phyloP scores from a whole-genome alignment of 768 basidiomycete species.

The Mycena metata region DNA sequence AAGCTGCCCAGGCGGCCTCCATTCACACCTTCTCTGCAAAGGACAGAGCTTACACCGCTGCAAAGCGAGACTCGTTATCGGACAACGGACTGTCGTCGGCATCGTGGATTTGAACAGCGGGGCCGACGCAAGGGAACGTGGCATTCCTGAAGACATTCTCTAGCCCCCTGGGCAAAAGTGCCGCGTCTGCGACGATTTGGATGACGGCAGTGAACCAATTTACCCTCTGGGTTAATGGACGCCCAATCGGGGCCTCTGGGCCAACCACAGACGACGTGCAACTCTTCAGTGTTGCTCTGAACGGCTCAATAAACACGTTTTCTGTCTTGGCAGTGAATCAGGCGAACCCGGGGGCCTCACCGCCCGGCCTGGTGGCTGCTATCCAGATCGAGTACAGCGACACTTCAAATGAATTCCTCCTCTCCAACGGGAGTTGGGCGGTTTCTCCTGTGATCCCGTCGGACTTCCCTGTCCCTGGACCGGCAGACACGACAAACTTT shows the following conservation, averaged over 20 bases:
- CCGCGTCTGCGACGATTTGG: slow-evolving; percentile 13
- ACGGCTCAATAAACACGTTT: slow-evolving; percentile 14
- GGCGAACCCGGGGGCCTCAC: not conserved
- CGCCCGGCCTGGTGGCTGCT: slow-evolving; percentile 22
- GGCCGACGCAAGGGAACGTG: slow-evolving; percentile 11
- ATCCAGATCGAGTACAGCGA: slow-evolving; percentile 17
- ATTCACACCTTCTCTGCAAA: no score
- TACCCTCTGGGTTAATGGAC: slow-evolving; percentile 31
- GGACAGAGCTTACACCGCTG: no score
- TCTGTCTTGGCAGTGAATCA: slow-evolving; percentile 10
- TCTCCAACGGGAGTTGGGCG: slow-evolving; percentile 23
- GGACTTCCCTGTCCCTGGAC: not conserved
- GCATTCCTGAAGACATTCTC: slow-evolving; percentile 26
- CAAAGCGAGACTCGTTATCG: slow-evolving; percentile 1
- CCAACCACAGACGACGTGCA: not conserved
- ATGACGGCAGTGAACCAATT: slow-evolving; percentile 21
- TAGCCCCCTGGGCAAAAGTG: slow-evolving; percentile 3
- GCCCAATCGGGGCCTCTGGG: slow-evolving; percentile 19
- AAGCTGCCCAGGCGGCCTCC: no score
- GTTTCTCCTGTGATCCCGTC: slow-evolving; percentile 1
- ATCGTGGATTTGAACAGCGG: slow-evolving; percentile 35
- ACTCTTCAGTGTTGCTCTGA: slow-evolving; percentile 6
- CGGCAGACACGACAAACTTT: not conserved
- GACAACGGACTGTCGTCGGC: slow-evolving; percentile 20
- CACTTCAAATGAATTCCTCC: not conserved